A percentile compares a stretch with the other conserved stretches of the same genome.
Conservation (phyloP, 352 stramenopile species). For the Phytophthora nicotianae region DNA sequence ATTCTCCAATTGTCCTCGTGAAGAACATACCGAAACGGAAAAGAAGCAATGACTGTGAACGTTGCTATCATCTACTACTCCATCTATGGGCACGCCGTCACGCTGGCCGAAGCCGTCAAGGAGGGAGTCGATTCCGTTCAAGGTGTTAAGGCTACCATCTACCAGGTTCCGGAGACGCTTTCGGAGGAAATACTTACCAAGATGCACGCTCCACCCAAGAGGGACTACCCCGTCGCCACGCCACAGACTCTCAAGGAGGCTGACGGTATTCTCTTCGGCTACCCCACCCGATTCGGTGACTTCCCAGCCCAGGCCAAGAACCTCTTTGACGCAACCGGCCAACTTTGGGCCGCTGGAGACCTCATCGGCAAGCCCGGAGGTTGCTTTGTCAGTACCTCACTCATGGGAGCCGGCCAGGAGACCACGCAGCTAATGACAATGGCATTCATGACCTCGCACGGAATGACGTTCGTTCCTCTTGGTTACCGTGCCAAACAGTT, state of each 20-base stretch:
- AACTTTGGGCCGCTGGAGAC: constrained; percentile 5
- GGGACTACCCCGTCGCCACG: constrained; percentile 12
- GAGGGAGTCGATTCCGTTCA: constrained; percentile 13
- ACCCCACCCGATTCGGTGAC: constrained; percentile 12
- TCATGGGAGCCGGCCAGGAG: constrained; percentile 14
- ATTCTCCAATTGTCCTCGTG: not conserved
- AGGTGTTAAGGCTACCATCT: constrained; percentile 15
- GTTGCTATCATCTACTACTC: constrained; percentile 29
- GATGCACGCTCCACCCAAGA: constrained; percentile 17
- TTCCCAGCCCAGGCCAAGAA: constrained; percentile 17
- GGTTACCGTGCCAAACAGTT: constrained; percentile 19
- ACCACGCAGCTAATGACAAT: constrained; percentile 14
- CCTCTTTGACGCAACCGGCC: constrained; percentile 15
- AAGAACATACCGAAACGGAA: not conserved
- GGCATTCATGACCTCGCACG: constrained; percentile 18
- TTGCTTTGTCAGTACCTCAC: constrained; percentile 17
- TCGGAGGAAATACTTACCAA: constrained; percentile 19
- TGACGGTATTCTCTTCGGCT: constrained; percentile 22
- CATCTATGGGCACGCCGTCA: constrained; percentile 14
- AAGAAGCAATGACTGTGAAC: constrained; percentile 11
- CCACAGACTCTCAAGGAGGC: constrained; percentile 18
- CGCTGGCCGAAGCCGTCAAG: constrained; percentile 16
- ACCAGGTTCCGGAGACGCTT: constrained; percentile 16
- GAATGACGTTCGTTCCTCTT: constrained; percentile 19
- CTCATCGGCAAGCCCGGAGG: constrained; percentile 18